These are phyloP conservation scores for Phylloporus arenicola DNA, from an alignment of 768 basidiomycete species.

Conservation along the genomic window DNA sequence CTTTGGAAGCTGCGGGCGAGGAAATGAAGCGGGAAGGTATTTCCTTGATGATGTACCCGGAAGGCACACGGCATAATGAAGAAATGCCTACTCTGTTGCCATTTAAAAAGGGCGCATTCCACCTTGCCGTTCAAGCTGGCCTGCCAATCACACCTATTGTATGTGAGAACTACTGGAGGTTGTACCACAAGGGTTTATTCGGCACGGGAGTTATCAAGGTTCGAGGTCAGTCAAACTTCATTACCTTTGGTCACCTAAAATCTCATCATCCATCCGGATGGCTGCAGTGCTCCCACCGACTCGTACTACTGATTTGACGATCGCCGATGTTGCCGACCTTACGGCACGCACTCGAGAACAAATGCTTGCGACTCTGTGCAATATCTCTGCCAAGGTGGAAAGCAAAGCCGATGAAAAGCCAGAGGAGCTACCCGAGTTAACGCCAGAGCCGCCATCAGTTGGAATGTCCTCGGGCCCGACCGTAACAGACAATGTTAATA, in stretches of 20 bases:
- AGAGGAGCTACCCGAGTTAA: slow-evolving; percentile 19
- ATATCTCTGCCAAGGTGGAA: slow-evolving; percentile 61
- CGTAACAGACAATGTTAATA: slow-evolving; percentile 28
- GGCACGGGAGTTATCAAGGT: slow-evolving; percentile 73
- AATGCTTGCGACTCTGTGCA: slow-evolving; percentile 75
- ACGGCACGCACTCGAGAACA: slow-evolving; percentile 59
- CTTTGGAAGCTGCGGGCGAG: slow-evolving; percentile 71
- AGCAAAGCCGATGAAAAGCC: slow-evolving; percentile 17
- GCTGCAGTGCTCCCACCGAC: slow-evolving; percentile 84
- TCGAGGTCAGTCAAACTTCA: slow-evolving; percentile 44
- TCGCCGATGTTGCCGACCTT: slow-evolving; percentile 65
- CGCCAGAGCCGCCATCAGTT: slow-evolving; percentile 11
- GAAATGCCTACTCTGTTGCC: slow-evolving; percentile 66
- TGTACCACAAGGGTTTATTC: slow-evolving; percentile 78
- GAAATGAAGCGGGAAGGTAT: slow-evolving; percentile 65
- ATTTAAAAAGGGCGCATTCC: slow-evolving; percentile 98
- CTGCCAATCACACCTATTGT: slow-evolving; percentile 91
- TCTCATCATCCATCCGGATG: slow-evolving; percentile 3
- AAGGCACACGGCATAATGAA: slow-evolving; percentile 82
- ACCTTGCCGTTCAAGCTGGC: slow-evolving; percentile 85
- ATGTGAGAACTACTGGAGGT: slow-evolving; percentile 86
- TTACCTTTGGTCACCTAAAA: not conserved
- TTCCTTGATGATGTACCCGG: slow-evolving; percentile 93
- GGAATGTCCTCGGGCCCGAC: slow-evolving; percentile 1
- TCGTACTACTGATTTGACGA: slow-evolving; percentile 63